Evolutionary conservation across 1,139 yeast species (phyloP).

Genomic region (Taphrina pruni): DNA sequence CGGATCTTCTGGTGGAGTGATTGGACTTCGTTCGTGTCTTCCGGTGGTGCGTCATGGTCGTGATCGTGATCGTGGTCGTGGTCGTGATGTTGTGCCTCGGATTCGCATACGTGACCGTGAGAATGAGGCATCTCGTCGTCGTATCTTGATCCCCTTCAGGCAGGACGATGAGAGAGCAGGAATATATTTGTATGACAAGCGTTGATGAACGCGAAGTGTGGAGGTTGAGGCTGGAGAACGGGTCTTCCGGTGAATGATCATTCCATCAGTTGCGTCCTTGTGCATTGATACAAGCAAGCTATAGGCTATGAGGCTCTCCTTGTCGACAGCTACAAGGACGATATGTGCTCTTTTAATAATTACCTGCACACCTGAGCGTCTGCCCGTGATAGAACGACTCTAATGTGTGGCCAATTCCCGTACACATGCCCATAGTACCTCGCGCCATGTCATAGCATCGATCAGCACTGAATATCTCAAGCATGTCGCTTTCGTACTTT

Average conservation of each 20-base stretch:
- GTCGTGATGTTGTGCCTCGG: constrained; percentile 45
- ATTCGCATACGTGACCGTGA: constrained; percentile 39
- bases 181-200: no score
- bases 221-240: not conserved
- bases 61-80: constrained; percentile 53
- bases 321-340: no score
- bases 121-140: constrained; percentile 20
- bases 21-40: constrained; percentile 73
- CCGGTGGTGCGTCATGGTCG: constrained; percentile 62
- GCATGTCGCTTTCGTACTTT: constrained; percentile 46
- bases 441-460: not conserved
- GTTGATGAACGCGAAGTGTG: not conserved
- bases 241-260: not conserved
- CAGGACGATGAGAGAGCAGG: no score
- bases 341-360: no score
- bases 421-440: no score
- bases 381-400: no score
- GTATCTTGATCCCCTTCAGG: not conserved
- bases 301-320: no score
- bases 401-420: no score
- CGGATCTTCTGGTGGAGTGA: constrained; percentile 69
- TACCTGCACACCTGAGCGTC: no score
- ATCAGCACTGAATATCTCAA: not conserved
- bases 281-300: no score
- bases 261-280: not conserved